Percentiles rank a stretch among this genome's conserved stretches.
phyloP scores from a whole-genome alignment of 2,329 filamentous ascomycete species.

The Beauveria varroae region DNA sequence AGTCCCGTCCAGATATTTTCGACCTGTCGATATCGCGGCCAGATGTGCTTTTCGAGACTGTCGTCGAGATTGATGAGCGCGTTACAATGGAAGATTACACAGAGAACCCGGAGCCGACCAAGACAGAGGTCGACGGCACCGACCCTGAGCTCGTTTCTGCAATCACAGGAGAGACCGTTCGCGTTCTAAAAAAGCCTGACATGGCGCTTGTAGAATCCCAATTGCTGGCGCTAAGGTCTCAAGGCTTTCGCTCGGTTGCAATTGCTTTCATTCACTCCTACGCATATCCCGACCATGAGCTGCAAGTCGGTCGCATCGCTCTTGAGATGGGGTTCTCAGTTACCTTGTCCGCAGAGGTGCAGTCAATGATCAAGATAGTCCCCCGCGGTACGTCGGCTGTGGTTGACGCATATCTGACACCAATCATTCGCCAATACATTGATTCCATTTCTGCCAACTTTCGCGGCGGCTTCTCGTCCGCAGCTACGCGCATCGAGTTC shows the following conservation, averaged over 20 bases:
- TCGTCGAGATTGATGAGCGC: slow-evolving; percentile 67
- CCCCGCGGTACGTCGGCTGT: slow-evolving; percentile 35
- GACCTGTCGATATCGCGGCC: slow-evolving; percentile 62
- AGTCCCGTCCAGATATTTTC: slow-evolving; percentile 65
- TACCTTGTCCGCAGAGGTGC: slow-evolving; percentile 28
- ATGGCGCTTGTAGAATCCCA: slow-evolving; percentile 45
- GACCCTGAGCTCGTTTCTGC: slow-evolving; percentile 56
- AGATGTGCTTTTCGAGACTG: slow-evolving; percentile 60
- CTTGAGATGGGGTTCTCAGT: slow-evolving; percentile 34
- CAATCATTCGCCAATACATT: slow-evolving; percentile 28
- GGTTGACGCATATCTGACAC: slow-evolving; percentile 37
- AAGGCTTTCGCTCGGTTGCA: slow-evolving; percentile 44
- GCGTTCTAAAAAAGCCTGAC: slow-evolving; percentile 55
- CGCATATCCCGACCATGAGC: slow-evolving; percentile 48
- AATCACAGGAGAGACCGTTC: slow-evolving; percentile 60
- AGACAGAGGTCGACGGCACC: slow-evolving; percentile 31
- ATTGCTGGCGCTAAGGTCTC: slow-evolving; percentile 52
- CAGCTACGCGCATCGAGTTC: slow-evolving; percentile 54
- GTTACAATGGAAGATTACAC: slow-evolving; percentile 68
- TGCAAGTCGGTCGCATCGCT: slow-evolving; percentile 28
- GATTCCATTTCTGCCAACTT: slow-evolving; percentile 29
- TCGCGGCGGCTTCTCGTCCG: slow-evolving; percentile 25
- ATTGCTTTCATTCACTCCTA: slow-evolving; percentile 71
- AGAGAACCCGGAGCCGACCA: slow-evolving; percentile 54
- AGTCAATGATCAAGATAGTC: slow-evolving; percentile 38